Evolutionary conservation across 2,329 filamentous ascomycete genomes (phyloP).

Genomic region (Talaromyces islandicus): DNA sequence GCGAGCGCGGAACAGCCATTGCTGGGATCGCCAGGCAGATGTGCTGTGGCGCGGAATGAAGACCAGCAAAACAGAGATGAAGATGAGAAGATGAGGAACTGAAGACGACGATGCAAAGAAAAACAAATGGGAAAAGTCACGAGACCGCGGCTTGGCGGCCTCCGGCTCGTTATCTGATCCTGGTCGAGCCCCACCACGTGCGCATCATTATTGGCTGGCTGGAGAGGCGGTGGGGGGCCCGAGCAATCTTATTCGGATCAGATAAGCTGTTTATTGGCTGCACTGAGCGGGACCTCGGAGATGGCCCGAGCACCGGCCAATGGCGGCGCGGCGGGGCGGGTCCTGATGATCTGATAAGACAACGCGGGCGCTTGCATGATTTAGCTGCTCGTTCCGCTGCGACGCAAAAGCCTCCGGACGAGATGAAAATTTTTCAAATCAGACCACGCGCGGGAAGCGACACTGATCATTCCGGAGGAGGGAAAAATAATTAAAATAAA

Average conservation of each 20-base stretch:
- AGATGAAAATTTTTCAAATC: background rate
- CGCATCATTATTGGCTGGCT: background rate
- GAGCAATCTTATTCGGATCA: background rate
- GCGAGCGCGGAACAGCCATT: background rate
- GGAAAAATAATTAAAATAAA: background rate
- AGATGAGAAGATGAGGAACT: background rate
- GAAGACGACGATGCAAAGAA: background rate
- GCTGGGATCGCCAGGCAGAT: background rate
- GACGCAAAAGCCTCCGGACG: background rate
- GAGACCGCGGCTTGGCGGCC: background rate
- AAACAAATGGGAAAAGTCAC: background rate
- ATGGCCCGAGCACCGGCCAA: background rate
- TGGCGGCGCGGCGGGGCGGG: background rate
- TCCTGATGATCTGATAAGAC: constrained; percentile 1
- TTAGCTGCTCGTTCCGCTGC: background rate
- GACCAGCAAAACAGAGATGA: background rate
- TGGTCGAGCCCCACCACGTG: background rate
- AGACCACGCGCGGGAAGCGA: too few species aligned
- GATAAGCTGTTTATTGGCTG: background rate
- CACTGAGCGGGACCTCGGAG: background rate
- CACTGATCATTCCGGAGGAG: background rate
- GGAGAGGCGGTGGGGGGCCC: background rate
- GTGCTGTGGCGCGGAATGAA: background rate
- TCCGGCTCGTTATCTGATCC: background rate
- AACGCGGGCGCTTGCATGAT: background rate